phyloP scores from a whole-genome alignment of 306 rosid genomes.

The Hippophae tibetana region DNA sequence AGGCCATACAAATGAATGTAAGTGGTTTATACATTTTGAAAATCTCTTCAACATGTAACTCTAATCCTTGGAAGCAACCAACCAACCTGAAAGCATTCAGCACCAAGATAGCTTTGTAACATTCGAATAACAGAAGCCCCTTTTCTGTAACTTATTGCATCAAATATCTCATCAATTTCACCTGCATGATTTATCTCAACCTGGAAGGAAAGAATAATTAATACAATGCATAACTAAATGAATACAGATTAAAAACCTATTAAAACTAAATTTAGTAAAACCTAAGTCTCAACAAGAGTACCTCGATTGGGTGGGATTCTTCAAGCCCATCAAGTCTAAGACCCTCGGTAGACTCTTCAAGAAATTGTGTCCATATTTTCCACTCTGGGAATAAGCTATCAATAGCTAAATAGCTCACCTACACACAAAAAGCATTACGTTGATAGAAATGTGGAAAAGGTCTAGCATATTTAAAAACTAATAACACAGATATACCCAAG shows the following conservation, averaged over 20 bases:
- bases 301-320: constrained; percentile 96
- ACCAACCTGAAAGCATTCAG: constrained; percentile 74
- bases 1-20: too few species aligned
- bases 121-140: constrained; percentile 94
- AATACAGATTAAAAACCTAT: not conserved
- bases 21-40: too few species aligned
- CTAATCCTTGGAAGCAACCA: not conserved
- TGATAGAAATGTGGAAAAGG: constrained; percentile 5
- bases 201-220: constrained; percentile 33
- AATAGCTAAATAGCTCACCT: constrained; percentile 90
- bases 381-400: constrained; percentile 90
- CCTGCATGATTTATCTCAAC: constrained; percentile 84
- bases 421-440: constrained; percentile 10
- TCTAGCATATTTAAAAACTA: constrained; percentile 8
- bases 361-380: constrained; percentile 95
- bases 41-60: too few species aligned
- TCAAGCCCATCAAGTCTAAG: constrained; percentile 84
- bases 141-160: constrained; percentile 78
- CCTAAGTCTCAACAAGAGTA: constrained; percentile 16
- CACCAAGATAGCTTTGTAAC: constrained; percentile 96
- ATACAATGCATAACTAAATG: not conserved
- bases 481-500: constrained; percentile 60
- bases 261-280: not conserved
- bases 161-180: constrained; percentile 91
- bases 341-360: constrained; percentile 58